Evolutionary conservation across 352 stramenopile genomes (phyloP), one percentile per base, ranked within the genome.

Genomic region (Phytophthora hibernalis): DNA sequence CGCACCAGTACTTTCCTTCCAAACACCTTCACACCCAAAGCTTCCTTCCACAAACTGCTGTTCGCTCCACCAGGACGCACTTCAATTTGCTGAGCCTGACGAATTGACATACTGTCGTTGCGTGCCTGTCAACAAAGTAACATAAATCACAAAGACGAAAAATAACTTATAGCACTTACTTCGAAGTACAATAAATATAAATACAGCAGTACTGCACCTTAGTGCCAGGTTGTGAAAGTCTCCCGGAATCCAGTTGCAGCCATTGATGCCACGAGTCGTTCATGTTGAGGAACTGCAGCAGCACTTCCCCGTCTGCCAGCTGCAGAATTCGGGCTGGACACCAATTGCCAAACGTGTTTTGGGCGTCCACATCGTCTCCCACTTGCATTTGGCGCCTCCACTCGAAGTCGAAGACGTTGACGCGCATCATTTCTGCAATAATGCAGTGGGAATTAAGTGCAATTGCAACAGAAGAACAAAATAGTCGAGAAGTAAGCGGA

Each of bases 311-410:
- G 38, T 91, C 74, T 18, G 74, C 51, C 20, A 92, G 72, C 77
- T 92, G 54, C 37, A 87, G 30, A 35, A 91, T 61, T 61, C 70
- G 72, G 20, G 84, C 87, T 12, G 84, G 83, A 69, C 87, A 93
- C 87, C 87, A 96, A 64, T 92, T 96, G 28, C 86, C 85, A 59
- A 96, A 96, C 4, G 81, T 60, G 48, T 96, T 96, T 57, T 91
- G 84, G 11, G 85, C 85, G 38, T 96, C 87, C 50, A 96, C 54
- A 1, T 71, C 69, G 56, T 94, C 84, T 15, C 70, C 78, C 6
- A 74, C 76, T 40, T 89, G 81, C 48, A 96, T 73, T 60, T 93
- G 83, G 3, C 63, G 74, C 16, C 87, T 82, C 87, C 87, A 96
- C 54, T 91, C 84, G 33, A 78, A 64, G 40, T 91, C 86, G 26